These are phyloP conservation scores for Aspergillus cejpii DNA, from an alignment of 2,329 filamentous ascomycete species.

Conservation along the genomic window DNA sequence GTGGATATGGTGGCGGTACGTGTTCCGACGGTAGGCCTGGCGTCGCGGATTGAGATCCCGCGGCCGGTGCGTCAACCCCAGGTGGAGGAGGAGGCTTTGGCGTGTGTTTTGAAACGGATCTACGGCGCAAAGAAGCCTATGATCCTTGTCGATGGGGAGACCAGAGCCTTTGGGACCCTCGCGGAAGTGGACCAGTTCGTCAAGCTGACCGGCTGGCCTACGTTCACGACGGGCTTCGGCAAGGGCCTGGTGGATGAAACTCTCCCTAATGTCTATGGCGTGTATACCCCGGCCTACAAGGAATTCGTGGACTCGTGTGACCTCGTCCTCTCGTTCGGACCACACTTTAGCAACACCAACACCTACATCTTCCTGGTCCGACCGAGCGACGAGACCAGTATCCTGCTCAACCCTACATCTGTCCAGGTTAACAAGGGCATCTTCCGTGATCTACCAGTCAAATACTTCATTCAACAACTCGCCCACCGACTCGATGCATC, in stretches of 20 bases:
- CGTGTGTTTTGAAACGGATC: slow-evolving; percentile 36
- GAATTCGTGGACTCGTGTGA: slow-evolving; percentile 35
- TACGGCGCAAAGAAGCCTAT: slow-evolving; percentile 42
- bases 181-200: slow-evolving; percentile 40
- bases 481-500: slow-evolving; percentile 54
- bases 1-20: slow-evolving; percentile 44
- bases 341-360: slow-evolving; percentile 41
- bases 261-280: slow-evolving; percentile 43
- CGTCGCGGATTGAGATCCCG: slow-evolving; percentile 9
- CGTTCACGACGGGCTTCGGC: slow-evolving; percentile 43
- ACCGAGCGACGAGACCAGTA: slow-evolving; percentile 67
- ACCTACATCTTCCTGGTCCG: slow-evolving; percentile 70
- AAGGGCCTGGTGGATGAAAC: slow-evolving; percentile 47
- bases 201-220: slow-evolving; percentile 41
- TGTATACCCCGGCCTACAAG: slow-evolving; percentile 32
- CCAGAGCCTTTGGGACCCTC: slow-evolving; percentile 34
- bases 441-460: slow-evolving; percentile 72
- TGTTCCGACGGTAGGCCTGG: slow-evolving; percentile 9
- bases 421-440: slow-evolving; percentile 70
- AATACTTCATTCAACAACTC: slow-evolving; percentile 67
- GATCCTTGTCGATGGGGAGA: slow-evolving; percentile 48
- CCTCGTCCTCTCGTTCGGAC: slow-evolving; percentile 40
- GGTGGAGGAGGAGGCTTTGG: slow-evolving; percentile 19
- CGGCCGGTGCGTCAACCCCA: slow-evolving; percentile 3
- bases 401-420: slow-evolving; percentile 71